Base-by-base conservation (phyloP, 2,329 filamentous ascomycete genomes). In the Cladosporium cucumerinum region DNA sequence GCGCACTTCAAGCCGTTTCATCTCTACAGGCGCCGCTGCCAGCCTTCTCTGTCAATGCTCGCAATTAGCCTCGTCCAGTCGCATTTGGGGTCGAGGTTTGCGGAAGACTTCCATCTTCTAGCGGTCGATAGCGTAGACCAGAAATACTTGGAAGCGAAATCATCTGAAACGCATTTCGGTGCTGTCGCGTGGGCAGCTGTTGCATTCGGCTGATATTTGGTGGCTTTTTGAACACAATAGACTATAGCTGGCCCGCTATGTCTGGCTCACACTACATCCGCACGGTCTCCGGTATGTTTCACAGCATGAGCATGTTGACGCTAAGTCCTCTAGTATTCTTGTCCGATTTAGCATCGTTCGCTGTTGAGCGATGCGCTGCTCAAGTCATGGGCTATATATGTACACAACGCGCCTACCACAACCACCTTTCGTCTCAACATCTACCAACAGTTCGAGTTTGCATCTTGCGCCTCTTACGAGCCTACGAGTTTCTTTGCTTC, bases 401-500 rank as follows among this genome's bases (percentile, higher is more conserved):
- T 28, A 39, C 36, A 46, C 39, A 3, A 46, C 26, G 60, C 49
- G 28, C 72, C 69, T 52, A 61, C 55, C 63, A 55, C n/a, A 21
- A 51, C 48, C 66, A 60, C 64, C 65, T 66, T 65, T 66, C 68
- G 68, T 57, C 48, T 21, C 68, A 67, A 61, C 57, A 71, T 36
- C 54, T 36, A 25, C 69, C 67, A 69, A 70, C 72, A 65, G 67
- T 68, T 68, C 66, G 65, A 65, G 60, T 68, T 66, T 65, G 63
- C 61, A 66, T 67, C 57, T 55, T 58, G 52, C 61, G 66, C 66
- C 69, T 68, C 8, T 74, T 67, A 75, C 77, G 73, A 76, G 72
- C 72, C 72, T 69, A 78, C 74, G 73, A 76, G 72, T 79, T 73
- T 77, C 72, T 71, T 78, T 76, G 73, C 57, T 70, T 57, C 73